These are phyloP conservation scores for Fusarium scirpi DNA, from an alignment of 2,329 filamentous ascomycete species.

Conservation along the genomic window DNA sequence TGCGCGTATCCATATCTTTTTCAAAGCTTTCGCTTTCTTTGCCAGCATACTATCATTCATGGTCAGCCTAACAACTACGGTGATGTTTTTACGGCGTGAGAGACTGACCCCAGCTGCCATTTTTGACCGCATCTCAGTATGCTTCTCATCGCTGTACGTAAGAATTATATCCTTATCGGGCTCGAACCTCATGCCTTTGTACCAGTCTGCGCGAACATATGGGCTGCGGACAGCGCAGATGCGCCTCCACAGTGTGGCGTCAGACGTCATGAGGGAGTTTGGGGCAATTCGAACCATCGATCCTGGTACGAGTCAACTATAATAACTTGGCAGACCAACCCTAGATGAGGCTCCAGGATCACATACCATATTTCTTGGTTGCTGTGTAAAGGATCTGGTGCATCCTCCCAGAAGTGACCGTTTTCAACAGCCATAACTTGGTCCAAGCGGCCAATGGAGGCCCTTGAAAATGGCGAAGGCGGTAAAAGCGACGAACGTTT, in stretches of 20 bases:
- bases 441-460: too few species aligned
- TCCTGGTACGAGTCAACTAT: not conserved
- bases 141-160: rapidly evolving
- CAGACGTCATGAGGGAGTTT: not conserved
- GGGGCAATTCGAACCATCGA: not conserved
- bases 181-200: not conserved
- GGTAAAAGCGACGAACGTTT: rapidly evolving
- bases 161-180: not conserved
- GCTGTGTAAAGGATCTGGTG: too few species aligned
- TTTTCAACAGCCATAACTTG: too few species aligned
- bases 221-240: not conserved
- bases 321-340: too few species aligned
- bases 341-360: too few species aligned
- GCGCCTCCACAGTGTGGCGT: not conserved
- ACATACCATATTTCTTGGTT: too few species aligned
- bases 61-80: too few species aligned
- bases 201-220: not conserved
- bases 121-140: not conserved
- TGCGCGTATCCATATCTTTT: rapidly evolving
- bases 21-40: not conserved
- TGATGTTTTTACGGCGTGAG: too few species aligned
- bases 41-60: not conserved
- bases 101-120: not conserved
- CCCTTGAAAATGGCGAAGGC: too few species aligned
- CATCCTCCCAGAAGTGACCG: too few species aligned